Evolutionary conservation across 164 flowering plant species (phyloP).

Genomic region (Magnolia kwangsiensis): DNA sequence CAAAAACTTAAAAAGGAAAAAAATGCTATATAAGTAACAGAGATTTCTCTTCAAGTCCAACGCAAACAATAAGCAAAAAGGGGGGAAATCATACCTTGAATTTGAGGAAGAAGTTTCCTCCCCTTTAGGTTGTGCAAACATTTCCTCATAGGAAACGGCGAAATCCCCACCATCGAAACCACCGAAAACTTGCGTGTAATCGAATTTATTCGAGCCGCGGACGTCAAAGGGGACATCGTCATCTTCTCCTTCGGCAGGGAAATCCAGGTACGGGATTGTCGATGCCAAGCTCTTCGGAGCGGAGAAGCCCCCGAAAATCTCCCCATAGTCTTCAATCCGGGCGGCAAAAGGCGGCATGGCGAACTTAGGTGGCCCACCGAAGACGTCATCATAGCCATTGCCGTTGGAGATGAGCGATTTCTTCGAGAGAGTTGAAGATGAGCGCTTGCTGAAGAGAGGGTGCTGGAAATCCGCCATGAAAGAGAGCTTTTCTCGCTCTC

Average conservation of each 20-base stretch:
- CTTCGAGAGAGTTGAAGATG: slow-evolving; percentile 16
- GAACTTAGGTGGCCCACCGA: slow-evolving; percentile 66
- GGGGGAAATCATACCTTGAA: background rate
- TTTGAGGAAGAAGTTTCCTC: slow-evolving; percentile 1
- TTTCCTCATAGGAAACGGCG: slow-evolving; percentile 45
- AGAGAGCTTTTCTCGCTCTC: background rate
- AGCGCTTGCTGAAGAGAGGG: slow-evolving; percentile 4
- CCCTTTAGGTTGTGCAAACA: slow-evolving; percentile 21
- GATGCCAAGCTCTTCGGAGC: slow-evolving; percentile 35
- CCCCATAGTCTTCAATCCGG: slow-evolving; percentile 72
- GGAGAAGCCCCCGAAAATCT: slow-evolving; percentile 73
- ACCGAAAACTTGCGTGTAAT: slow-evolving; percentile 59
- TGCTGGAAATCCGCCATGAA: slow-evolving; percentile 11
- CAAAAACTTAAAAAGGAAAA: background rate
- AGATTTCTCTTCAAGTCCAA: background rate
- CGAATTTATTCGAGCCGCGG: slow-evolving; percentile 36
- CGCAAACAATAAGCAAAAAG: background rate
- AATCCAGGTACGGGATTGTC: slow-evolving; percentile 66
- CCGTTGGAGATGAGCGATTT: slow-evolving; percentile 23
- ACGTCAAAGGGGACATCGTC: slow-evolving; percentile 26
- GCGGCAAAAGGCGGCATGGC: slow-evolving; percentile 54
- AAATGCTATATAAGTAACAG: background rate
- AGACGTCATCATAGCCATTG: slow-evolving; percentile 64
- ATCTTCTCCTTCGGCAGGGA: slow-evolving; percentile 40
- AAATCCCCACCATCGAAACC: slow-evolving; percentile 38